Conservation (phyloP, 257 asterid genomes). For the Paraleonurus japonicus region DNA sequence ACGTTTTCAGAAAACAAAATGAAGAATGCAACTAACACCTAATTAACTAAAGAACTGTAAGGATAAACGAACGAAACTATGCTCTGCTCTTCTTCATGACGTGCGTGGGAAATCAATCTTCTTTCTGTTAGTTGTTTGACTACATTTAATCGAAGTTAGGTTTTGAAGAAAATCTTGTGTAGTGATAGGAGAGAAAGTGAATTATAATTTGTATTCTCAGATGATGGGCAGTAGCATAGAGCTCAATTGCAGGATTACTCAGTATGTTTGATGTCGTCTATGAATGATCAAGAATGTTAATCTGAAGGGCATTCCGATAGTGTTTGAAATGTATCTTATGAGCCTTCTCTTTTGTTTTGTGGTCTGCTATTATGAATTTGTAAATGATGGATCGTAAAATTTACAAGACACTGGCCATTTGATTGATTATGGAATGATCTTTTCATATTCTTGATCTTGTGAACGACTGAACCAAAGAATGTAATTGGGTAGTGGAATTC, state of each 20-base stretch:
- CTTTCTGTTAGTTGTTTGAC: too few relatives aligned
- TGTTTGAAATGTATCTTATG: background rate
- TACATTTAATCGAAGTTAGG: background rate
- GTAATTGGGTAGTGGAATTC: background rate
- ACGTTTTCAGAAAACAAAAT: too few relatives aligned
- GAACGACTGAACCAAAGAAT: background rate
- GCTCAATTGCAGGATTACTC: background rate
- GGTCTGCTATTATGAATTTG: background rate
- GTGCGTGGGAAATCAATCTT: too few relatives aligned
- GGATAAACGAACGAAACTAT: too few relatives aligned
- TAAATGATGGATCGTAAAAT: background rate
- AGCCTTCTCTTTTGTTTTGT: background rate
- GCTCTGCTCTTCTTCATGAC: background rate
- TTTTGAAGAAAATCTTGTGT: slow-evolving; percentile 9
- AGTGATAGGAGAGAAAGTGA: background rate
- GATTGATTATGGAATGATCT: background rate
- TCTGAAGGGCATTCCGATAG: background rate
- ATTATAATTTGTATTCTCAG: background rate
- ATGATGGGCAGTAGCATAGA: background rate
- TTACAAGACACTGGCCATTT: background rate
- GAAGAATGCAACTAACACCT: too few relatives aligned
- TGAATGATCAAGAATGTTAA: background rate
- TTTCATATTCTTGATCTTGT: background rate
- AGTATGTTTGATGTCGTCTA: background rate
- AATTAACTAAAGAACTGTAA: too few relatives aligned